Base-by-base conservation (phyloP, 2,329 filamentous ascomycete genomes). In the Zymoseptoria tritici region DNA sequence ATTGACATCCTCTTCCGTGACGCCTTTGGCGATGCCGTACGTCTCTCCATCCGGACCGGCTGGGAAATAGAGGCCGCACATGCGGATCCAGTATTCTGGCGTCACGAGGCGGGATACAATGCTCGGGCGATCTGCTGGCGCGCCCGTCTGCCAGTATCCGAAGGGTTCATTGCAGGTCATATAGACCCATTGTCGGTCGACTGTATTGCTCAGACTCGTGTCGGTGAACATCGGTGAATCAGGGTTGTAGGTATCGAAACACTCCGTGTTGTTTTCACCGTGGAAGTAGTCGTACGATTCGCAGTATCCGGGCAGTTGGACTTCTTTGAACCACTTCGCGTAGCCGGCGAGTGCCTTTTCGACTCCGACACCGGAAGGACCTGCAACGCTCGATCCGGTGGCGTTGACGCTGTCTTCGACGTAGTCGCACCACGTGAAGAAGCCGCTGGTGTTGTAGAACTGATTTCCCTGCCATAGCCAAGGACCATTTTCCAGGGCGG, bases 151-250 rank as follows among this genome's bases (percentile, higher is more conserved):
- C 77, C 79, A 85, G 70, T 78, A 83, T 58, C 74, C 79, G 60
- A 83, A 80, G 20, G 84, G 83, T 69, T 86, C 82, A 67, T 86
- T 86, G 76, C 84, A 86, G 2, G 79, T 75, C 71, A 85, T 78
- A 83, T 83, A 87, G 13, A 75, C 69, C 83, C 83, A 86, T 62
- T 84, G 81, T 0, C 82, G 73, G 63, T 81, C 76, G 31, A 74
- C 66, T 0, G 67, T 57, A 67, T 85, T 85, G 54, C 62, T 62
- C 5, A 81, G 72, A 1, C 71, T 74, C 24, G 67, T 71, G 67
- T 86, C 81, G 2, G 78, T 81, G 71, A 76, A 86, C 2, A 81
- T 63, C 0, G 78, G 74, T 60, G 74, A 81, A 19, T 73, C 74
- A 6, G 73, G 62, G 64, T 85, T 79, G 69, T 83, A 78, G 1